phyloP scores from a whole-genome alignment of 1,284 basidiomycete genomes.

The Hypsizygus ulmarius region DNA sequence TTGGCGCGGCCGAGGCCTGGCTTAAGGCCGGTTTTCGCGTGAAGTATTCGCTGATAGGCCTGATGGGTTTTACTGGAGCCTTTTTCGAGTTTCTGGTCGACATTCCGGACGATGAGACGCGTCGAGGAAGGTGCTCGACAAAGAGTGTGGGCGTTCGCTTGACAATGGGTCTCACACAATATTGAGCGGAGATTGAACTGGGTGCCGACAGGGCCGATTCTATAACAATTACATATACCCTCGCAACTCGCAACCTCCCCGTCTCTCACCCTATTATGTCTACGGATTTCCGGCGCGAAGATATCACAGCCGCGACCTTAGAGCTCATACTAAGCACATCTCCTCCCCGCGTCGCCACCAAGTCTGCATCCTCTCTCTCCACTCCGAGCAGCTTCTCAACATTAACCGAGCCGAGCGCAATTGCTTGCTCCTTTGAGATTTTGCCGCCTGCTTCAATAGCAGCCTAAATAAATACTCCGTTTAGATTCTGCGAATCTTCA shows the following conservation, averaged over 20 bases:
- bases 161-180: slow-evolving; percentile 2
- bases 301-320: slow-evolving; percentile 54
- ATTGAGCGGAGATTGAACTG: slow-evolving; percentile 6
- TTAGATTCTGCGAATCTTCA: not conserved
- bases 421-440: slow-evolving; percentile 51
- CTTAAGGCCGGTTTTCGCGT: slow-evolving; percentile 22
- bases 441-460: slow-evolving; percentile 52
- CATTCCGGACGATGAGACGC: slow-evolving; percentile 10
- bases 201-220: not conserved
- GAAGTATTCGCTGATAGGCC: slow-evolving; percentile 39
- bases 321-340: slow-evolving; percentile 46
- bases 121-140: slow-evolving; percentile 4
- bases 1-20: slow-evolving; percentile 3
- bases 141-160: not conserved
- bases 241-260: not conserved
- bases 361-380: slow-evolving; percentile 34
- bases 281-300: slow-evolving; percentile 30
- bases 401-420: slow-evolving; percentile 61
- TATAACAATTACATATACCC: slow-evolving; percentile 1
- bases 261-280: slow-evolving; percentile 18
- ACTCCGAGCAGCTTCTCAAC: slow-evolving; percentile 55
- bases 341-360: slow-evolving; percentile 60
- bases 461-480: slow-evolving; percentile 24
- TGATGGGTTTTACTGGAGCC: slow-evolving; percentile 21
- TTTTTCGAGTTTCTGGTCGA: slow-evolving; percentile 31